A percentile compares a stretch with the other conserved stretches of the same genome.
Conservation (phyloP, 179 eudicot species). For the Beta lomatogona region DNA sequence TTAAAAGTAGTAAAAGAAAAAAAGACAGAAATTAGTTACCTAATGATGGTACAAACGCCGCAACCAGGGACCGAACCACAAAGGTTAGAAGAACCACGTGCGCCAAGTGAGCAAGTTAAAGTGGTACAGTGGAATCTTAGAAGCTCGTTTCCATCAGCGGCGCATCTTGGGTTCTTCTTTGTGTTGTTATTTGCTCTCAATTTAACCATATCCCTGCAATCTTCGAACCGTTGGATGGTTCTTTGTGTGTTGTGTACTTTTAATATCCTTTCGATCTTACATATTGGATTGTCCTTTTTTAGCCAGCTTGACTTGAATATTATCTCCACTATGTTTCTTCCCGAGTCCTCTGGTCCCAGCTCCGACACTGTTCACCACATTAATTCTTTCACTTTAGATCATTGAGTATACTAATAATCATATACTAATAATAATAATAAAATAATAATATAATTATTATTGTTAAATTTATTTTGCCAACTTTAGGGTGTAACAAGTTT, state of each 20-base stretch:
- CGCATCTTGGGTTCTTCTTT: slow-evolving; percentile 76
- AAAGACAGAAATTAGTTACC: slow-evolving; percentile 19
- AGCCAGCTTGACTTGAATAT: slow-evolving; percentile 98
- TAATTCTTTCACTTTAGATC: background rate
- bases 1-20: no score
- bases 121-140: slow-evolving; percentile 78
- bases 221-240: slow-evolving; percentile 93
- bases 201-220: slow-evolving; percentile 78
- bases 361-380: slow-evolving; percentile 58
- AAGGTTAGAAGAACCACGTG: slow-evolving; percentile 67
- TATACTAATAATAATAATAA: no score
- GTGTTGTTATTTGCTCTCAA: slow-evolving; percentile 43
- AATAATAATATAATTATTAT: no score
- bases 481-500: no score
- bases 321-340: slow-evolving; percentile 91
- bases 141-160: slow-evolving; percentile 96
- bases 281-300: slow-evolving; percentile 73
- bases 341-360: slow-evolving; percentile 90
- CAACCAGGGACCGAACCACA: slow-evolving; percentile 66
- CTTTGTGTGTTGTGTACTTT: slow-evolving; percentile 83
- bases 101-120: slow-evolving; percentile 72
- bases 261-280: slow-evolving; percentile 88
- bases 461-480: no score
- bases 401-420: no score
- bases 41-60: slow-evolving; percentile 80